Evolutionary conservation across 1,284 basidiomycete genomes (phyloP).

Genomic region (Malassezia japonica): DNA sequence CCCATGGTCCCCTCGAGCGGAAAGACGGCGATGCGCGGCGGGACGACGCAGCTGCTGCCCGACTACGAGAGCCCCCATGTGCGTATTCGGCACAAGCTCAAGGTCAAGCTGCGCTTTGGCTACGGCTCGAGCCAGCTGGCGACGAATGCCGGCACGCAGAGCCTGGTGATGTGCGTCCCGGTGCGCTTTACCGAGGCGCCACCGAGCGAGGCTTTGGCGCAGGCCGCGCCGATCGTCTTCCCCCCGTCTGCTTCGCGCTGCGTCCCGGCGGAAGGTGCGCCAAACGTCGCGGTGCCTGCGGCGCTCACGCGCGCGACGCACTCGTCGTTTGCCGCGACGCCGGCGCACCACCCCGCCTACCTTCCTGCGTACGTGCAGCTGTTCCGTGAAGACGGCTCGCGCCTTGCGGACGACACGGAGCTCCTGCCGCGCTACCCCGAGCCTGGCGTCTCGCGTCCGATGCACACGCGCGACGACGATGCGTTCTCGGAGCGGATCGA

Average conservation of each 20-base stretch:
- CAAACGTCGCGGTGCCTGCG: slow-evolving; percentile 2
- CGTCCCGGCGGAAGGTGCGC: slow-evolving; percentile 2
- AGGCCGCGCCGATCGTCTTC: slow-evolving; percentile 18
- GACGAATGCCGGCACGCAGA: slow-evolving; percentile 31
- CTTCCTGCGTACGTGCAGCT: slow-evolving; percentile 46
- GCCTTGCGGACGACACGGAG: slow-evolving; percentile 43
- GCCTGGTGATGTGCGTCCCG: slow-evolving; percentile 45
- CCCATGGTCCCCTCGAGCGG: slow-evolving; percentile 30
- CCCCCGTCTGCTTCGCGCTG: slow-evolving; percentile 3
- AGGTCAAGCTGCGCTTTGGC: slow-evolving; percentile 45
- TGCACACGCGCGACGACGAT: background rate
- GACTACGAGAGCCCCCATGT: slow-evolving; percentile 46
- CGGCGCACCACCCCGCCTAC: slow-evolving; percentile 15
- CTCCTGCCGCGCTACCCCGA: slow-evolving; percentile 43
- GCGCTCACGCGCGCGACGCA: slow-evolving; percentile 10
- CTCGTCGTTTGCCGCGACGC: background rate
- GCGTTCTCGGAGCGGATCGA: slow-evolving; percentile 6
- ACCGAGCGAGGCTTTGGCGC: slow-evolving; percentile 39
- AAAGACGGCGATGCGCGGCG: slow-evolving; percentile 18
- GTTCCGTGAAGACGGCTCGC: slow-evolving; percentile 46
- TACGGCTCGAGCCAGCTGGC: slow-evolving; percentile 25
- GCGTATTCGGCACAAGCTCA: slow-evolving; percentile 45
- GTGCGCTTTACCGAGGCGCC: slow-evolving; percentile 46
- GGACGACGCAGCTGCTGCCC: slow-evolving; percentile 32
- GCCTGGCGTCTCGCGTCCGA: background rate